Base-by-base conservation (phyloP, 192 early-diverging fungal species). In the Backusella tarrabulga region DNA sequence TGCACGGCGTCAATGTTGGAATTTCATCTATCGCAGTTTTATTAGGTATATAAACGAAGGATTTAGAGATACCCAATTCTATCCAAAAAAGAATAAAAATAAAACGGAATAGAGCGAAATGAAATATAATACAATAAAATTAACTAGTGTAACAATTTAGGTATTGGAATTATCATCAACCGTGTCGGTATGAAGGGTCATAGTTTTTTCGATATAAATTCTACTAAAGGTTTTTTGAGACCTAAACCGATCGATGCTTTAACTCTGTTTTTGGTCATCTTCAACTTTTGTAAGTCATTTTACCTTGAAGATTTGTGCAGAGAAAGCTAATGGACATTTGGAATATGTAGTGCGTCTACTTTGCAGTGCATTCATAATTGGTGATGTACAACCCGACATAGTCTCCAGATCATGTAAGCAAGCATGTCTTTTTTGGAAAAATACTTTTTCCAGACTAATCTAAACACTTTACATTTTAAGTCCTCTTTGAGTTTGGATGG, bases 401-500 rank as follows among this genome's bases (percentile, higher is more conserved):
- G 36, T 80, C 15, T 38, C 54, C 23, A 67, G 74, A 9, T 76
- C 79, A 26, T 80, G 76, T 77, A 77, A 77, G 76, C n/a, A 29
- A 36, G n/a, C 15, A 14, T 29, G 9, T 19, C 34, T 26, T 67
- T 34, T 46, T 40, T 17, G 23, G 19, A 66, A 26, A 76, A 12
- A 44, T 41, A 23, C 4, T 63, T 60, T 8, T 29, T 63, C 11
- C 26, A 63, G 26, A 29, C 11, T 63, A 26, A 63, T 63, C 12
- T 63, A 29, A 63, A 63, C 4, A 26, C 0, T 32, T 17, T 67
- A 46, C 36, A 32, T 32, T 14, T 44, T 26, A 32, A 77, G 76
- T 80, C 40, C 54, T 80, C 32, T 80, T 80, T 38, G 79, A 80
- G 63, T 70, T 80, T 34, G 67, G 74, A 72, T 80, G 79, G 79